phyloP scores from a whole-genome alignment of 257 asterid species.

The Agastache rugosa region DNA sequence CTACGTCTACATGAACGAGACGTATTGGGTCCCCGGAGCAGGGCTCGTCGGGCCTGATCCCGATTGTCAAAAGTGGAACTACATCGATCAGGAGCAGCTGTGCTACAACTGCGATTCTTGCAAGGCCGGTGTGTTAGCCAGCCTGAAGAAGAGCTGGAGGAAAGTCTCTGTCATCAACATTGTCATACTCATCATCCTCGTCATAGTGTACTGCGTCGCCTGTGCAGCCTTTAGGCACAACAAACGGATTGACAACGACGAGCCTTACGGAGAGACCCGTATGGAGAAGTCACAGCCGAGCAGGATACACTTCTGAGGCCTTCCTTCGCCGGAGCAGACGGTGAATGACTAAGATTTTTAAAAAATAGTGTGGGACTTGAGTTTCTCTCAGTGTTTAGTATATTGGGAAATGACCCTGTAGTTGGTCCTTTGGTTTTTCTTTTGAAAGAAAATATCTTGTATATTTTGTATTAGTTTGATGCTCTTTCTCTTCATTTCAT shows the following conservation, averaged over 20 bases:
- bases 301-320: slow-evolving; percentile 73
- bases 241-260: slow-evolving; percentile 76
- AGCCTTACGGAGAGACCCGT: slow-evolving; percentile 80
- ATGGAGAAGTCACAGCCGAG: slow-evolving; percentile 91
- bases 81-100: slow-evolving; percentile 60
- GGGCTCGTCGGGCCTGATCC: slow-evolving; percentile 52
- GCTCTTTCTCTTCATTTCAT: not conserved
- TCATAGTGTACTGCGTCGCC: slow-evolving; percentile 70
- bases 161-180: slow-evolving; percentile 82
- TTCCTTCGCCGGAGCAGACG: not conserved
- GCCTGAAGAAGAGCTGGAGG: slow-evolving; percentile 90
- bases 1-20: slow-evolving; percentile 65
- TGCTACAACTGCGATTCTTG: slow-evolving; percentile 84
- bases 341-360: slow-evolving; percentile 17
- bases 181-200: slow-evolving; percentile 71
- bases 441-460: slow-evolving; percentile 23
- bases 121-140: slow-evolving; percentile 88
- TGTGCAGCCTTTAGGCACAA: slow-evolving; percentile 87
- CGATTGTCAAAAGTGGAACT: slow-evolving; percentile 70
- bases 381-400: slow-evolving; percentile 10
- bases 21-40: slow-evolving; percentile 57
- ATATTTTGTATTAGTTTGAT: slow-evolving; percentile 24
- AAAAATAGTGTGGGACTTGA: slow-evolving; percentile 27
- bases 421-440: not conserved
- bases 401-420: slow-evolving; percentile 1